A percentile compares a stretch with the other conserved stretches of the same genome.
These are phyloP conservation scores for Scleromitrula shiraiana DNA, from an alignment of 2,329 filamentous ascomycete genomes.

Conservation along the genomic window DNA sequence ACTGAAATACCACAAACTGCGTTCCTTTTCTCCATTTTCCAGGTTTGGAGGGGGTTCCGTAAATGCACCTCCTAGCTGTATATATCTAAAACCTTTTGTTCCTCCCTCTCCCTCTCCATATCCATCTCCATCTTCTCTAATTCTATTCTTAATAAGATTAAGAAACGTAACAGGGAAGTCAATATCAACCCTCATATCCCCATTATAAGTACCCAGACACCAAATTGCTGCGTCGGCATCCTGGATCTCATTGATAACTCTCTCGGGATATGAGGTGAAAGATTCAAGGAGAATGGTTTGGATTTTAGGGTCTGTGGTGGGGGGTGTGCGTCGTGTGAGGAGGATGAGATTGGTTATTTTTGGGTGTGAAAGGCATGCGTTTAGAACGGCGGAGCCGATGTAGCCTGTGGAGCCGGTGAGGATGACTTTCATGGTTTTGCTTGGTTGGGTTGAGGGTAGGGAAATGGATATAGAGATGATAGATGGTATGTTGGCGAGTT, in stretches of 20 bases:
- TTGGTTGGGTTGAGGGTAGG: too few species aligned
- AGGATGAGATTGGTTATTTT: not conserved
- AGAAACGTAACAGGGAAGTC: not conserved
- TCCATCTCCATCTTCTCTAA: too few species aligned
- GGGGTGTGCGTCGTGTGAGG: not conserved
- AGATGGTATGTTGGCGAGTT: too few species aligned
- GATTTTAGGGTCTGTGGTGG: not conserved
- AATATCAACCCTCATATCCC: not conserved
- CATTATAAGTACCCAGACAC: not conserved
- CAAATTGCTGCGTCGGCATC: not conserved
- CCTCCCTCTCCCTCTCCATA: too few species aligned
- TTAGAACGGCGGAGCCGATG: not conserved
- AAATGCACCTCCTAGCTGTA: not conserved
- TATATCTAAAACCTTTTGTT: not conserved
- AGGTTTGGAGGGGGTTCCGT: not conserved
- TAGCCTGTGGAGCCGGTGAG: not conserved
- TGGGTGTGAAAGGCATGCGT: not conserved
- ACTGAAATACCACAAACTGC: not conserved
- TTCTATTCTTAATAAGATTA: not conserved
- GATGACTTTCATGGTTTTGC: conserved; percentile 4
- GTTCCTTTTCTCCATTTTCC: not conserved
- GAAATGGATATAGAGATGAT: too few species aligned
- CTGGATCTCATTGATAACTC: not conserved
- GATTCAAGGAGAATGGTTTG: not conserved
- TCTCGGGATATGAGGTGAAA: not conserved